Evolutionary conservation across 352 stramenopile species (phyloP), one percentile per base, ranked within the genome.

Genomic region (Phytopythium boreale): DNA sequence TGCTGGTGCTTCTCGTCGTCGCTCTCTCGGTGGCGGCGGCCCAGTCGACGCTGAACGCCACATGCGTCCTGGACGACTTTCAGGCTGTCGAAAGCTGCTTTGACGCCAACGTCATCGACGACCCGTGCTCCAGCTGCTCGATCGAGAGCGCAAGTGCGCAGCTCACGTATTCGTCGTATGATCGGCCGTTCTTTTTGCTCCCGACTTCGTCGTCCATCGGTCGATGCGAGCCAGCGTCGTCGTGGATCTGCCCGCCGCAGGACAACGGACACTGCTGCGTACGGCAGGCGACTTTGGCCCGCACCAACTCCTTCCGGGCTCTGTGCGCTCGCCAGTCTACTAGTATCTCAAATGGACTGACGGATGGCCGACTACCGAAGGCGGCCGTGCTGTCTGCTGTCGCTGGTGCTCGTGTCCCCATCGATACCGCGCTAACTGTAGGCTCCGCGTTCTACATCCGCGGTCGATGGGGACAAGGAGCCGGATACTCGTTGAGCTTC

Each of bases 241-340:
- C 59, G 17, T 71, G 68, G 68, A 50, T 74, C 14, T 74, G 68
- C 19, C 64, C 64, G 2, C 20, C 6, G 2, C 29, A 51, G 20
- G 64, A 68, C 27, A 41, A 58, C 6, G 59, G 59, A 22, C 44
- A 22, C 2, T 74, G 68, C 56, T 74, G 68, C 24, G 68, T 71
- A 2, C 47, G 56, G 4, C 9, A 39, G 7, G 59, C 63, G 26
- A 19, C 20, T 11, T 63, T 63, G 17, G 67, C 60, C 3, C n/a
- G 26, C 27, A n/a, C 20, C 1, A 44, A 50, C 12, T 41, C 49
- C 15, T 61, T 56, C 17, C 64, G 68, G 0, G 41, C 49, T 6
- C 55, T 74, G 1, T 71, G 68, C 31, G 49, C n/a, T 24, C 37
- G 36, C 27, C 11, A 53, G 19, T 11, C n/a, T 17, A 24, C 15